Conservation (phyloP, 768 basidiomycete species). For the Leucosporidium scottii region DNA sequence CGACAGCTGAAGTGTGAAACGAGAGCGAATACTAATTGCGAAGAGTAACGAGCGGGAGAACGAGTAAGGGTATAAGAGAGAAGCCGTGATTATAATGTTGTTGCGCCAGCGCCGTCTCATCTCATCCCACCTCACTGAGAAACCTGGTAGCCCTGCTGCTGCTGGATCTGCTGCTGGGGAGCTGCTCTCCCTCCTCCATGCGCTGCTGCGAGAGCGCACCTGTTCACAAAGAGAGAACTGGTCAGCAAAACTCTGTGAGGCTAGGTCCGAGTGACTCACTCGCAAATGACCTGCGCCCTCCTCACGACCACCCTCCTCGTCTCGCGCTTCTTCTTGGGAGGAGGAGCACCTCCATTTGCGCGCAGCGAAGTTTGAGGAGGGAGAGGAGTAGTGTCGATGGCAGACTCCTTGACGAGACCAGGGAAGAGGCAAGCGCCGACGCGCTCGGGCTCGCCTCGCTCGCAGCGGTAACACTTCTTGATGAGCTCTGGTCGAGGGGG, state of each 20-base stretch:
- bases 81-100: no score
- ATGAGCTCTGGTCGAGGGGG: slow-evolving; percentile 53
- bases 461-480: slow-evolving; percentile 69
- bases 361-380: slow-evolving; percentile 25
- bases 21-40: no score
- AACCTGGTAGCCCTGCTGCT: no score
- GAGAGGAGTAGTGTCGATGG: slow-evolving; percentile 41
- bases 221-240: neutral
- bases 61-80: no score
- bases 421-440: slow-evolving; percentile 84
- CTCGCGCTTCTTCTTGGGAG: slow-evolving; percentile 46
- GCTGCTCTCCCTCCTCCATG: slow-evolving; percentile 3
- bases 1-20: no score
- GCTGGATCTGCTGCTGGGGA: no score
- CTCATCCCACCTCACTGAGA: no score
- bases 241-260: no score
- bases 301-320: slow-evolving; percentile 57
- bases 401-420: slow-evolving; percentile 71
- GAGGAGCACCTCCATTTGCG: neutral
- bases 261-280: no score
- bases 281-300: slow-evolving; percentile 78
- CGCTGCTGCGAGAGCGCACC: slow-evolving; percentile 27
- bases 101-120: no score
- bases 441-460: slow-evolving; percentile 57
- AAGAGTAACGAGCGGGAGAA: no score